A percentile compares a stretch with the other conserved stretches of the same genome.
phyloP scores from a whole-genome alignment of 257 asterid genomes.

The Agastache rugosa region DNA sequence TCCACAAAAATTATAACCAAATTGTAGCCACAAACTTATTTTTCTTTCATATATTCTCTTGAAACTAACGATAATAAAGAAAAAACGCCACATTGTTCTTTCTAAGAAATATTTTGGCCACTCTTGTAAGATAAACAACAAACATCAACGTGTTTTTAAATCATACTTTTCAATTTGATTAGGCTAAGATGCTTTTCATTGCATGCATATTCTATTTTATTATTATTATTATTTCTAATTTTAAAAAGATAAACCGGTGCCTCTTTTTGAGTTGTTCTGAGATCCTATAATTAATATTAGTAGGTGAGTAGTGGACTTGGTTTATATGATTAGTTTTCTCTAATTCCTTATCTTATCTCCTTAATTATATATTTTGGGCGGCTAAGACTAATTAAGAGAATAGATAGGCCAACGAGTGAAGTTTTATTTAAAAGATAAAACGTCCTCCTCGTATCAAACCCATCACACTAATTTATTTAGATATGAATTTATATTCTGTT shows the following conservation, averaged over 20 bases:
- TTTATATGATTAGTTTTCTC: slow-evolving; percentile 31
- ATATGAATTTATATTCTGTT: neutral
- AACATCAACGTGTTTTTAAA: slow-evolving; percentile 17
- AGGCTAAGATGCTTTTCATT: slow-evolving; percentile 30
- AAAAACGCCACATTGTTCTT: neutral
- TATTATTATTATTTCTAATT: slow-evolving; percentile 7
- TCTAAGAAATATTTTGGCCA: neutral
- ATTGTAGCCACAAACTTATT: slow-evolving; percentile 39
- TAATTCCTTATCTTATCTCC: slow-evolving; percentile 48
- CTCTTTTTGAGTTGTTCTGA: slow-evolving; percentile 36
- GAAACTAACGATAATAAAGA: neutral
- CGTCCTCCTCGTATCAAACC: neutral
- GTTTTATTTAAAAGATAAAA: neutral
- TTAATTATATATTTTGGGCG: slow-evolving; percentile 53
- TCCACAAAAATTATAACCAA: slow-evolving; percentile 16
- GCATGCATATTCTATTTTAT: slow-evolving; percentile 10
- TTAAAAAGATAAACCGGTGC: slow-evolving; percentile 11
- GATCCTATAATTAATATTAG: slow-evolving; percentile 40
- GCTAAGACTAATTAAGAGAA: slow-evolving; percentile 37
- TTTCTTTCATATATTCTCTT: neutral
- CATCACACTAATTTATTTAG: neutral
- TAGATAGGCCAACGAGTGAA: too few relatives aligned
- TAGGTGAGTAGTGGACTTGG: slow-evolving; percentile 50
- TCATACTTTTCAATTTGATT: neutral
- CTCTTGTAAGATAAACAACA: slow-evolving; percentile 4